A percentile compares a stretch with the other conserved stretches of the same genome.
phyloP scores from a whole-genome alignment of 208 protist species.

The Acanthamoeba castellanii region DNA sequence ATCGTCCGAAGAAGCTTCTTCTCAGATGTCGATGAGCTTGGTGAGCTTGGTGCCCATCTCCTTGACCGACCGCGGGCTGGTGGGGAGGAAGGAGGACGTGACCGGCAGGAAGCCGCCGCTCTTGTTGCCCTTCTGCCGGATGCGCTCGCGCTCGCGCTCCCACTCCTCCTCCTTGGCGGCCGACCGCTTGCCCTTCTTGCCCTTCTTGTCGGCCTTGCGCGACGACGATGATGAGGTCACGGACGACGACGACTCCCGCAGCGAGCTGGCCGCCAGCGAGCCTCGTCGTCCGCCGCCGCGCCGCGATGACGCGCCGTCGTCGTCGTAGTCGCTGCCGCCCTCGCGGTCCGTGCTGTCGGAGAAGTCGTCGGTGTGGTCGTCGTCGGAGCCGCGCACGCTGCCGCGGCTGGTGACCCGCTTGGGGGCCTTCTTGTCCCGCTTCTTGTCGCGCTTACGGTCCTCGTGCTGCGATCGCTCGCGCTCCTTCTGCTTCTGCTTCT shows the following conservation, averaged over 20 bases:
- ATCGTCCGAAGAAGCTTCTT: not conserved
- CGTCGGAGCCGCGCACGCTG: not conserved
- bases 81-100: not conserved
- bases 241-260: not conserved
- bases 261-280: not conserved
- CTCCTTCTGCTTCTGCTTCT: constrained; percentile 67
- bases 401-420: not conserved
- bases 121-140: constrained; percentile 33
- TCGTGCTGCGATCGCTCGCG: constrained; percentile 19
- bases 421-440: not conserved
- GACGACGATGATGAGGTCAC: not conserved
- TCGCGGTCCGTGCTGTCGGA: not conserved
- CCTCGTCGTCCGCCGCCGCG: not conserved
- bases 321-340: constrained; percentile 42
- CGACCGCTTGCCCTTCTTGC: not conserved
- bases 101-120: constrained; percentile 37
- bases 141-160: constrained; percentile 55
- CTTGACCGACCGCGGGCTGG: not conserved
- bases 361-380: not conserved
- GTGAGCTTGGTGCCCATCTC: constrained; percentile 32
- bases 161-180: constrained; percentile 27
- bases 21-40: constrained; percentile 62
- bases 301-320: not conserved
- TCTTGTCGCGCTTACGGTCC: constrained; percentile 30
- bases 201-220: constrained; percentile 41